phyloP scores from a whole-genome alignment of 148 eudicot species.

The Limonium bicolor region DNA sequence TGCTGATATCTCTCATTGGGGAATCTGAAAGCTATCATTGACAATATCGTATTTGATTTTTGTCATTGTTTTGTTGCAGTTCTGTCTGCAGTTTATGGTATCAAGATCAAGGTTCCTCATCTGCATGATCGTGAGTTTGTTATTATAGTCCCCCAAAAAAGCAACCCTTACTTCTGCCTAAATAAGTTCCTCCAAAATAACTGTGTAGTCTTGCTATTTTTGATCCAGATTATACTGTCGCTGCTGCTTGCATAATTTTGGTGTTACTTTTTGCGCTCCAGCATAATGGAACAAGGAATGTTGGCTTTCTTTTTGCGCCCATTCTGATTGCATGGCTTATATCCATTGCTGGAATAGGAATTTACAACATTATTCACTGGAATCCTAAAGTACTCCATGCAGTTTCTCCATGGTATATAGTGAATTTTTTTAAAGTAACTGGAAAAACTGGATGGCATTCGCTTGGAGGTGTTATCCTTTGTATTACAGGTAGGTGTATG shows the following conservation, averaged over 20 bases:
- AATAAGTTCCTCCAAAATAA: too few species aligned
- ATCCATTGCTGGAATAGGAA: slow-evolving; percentile 25
- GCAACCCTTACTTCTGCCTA: too few species aligned
- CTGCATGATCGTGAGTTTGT: slow-evolving; percentile 26
- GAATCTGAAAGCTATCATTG: neutral
- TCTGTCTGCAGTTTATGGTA: slow-evolving; percentile 35
- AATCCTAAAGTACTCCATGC: slow-evolving; percentile 30
- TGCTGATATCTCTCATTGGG: neutral
- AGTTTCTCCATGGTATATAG: slow-evolving; percentile 26
- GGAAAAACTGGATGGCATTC: slow-evolving; percentile 34
- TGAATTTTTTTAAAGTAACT: slow-evolving; percentile 22
- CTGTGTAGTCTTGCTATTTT: too few species aligned
- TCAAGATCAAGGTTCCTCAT: slow-evolving; percentile 20
- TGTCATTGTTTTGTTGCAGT: slow-evolving; percentile 27
- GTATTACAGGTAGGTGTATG: slow-evolving; percentile 29
- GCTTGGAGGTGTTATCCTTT: slow-evolving; percentile 34
- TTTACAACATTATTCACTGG: slow-evolving; percentile 30
- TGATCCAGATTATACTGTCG: slow-evolving; percentile 18
- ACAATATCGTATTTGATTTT: neutral
- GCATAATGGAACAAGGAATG: slow-evolving; percentile 26
- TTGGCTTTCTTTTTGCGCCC: slow-evolving; percentile 43
- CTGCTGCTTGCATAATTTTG: slow-evolving; percentile 20
- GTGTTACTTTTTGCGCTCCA: slow-evolving; percentile 30
- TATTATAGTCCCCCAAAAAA: too few species aligned
- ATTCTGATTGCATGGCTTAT: slow-evolving; percentile 32